These are phyloP conservation scores for Apiospora koreana DNA, from an alignment of 2,329 filamentous ascomycete genomes.

Conservation along the genomic window DNA sequence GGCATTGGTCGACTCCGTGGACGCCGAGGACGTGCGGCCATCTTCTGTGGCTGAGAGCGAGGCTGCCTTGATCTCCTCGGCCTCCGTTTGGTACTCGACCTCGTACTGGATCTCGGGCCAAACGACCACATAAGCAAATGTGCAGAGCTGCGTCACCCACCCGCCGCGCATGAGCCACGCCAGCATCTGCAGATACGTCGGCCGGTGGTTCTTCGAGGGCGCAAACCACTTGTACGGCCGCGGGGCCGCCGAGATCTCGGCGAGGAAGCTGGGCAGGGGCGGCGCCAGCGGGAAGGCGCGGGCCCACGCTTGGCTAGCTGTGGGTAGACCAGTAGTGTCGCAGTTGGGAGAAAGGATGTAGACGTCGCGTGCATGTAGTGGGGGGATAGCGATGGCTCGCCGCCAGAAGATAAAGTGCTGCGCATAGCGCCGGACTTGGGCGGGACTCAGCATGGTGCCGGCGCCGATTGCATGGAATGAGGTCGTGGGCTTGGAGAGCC, in stretches of 20 bases:
- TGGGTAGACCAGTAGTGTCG: constrained; percentile 69
- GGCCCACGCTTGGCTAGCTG: constrained; percentile 72
- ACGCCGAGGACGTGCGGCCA: background rate
- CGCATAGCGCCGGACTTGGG: constrained; percentile 83
- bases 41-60: background rate
- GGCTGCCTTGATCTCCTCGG: constrained; percentile 48
- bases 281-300: constrained; percentile 81
- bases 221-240: constrained; percentile 82
- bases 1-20: background rate
- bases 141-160: constrained; percentile 91
- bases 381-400: constrained; percentile 86
- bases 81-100: constrained; percentile 71
- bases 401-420: constrained; percentile 97
- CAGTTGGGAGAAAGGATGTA: constrained; percentile 93
- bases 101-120: constrained; percentile 80
- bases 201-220: constrained; percentile 83
- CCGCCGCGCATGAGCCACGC: constrained; percentile 91
- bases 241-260: constrained; percentile 76
- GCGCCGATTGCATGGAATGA: constrained; percentile 73
- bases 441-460: constrained; percentile 70
- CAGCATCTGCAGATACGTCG: constrained; percentile 85
- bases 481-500: constrained; percentile 68
- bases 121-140: constrained; percentile 86
- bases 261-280: constrained; percentile 83
- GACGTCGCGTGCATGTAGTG: constrained; percentile 83